These are phyloP conservation scores for Capronia coronata DNA, from an alignment of 2,329 filamentous ascomycete genomes.

Conservation along the genomic window DNA sequence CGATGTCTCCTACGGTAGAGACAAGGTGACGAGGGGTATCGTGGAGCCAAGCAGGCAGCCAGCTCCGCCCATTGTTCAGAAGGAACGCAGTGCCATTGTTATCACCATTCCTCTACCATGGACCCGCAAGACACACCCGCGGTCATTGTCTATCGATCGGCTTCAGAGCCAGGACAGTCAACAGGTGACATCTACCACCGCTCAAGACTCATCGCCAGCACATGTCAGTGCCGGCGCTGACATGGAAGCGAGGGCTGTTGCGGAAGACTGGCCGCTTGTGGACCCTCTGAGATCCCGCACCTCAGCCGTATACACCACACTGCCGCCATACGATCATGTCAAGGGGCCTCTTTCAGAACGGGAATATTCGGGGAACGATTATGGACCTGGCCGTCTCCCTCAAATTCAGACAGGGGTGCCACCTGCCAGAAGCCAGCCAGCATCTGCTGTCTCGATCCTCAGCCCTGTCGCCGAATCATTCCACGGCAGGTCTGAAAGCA, in stretches of 20 bases:
- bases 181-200: conserved; percentile 3
- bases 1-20: conserved; percentile 9
- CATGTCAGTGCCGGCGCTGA: conserved; percentile 1
- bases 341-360: no score
- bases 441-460: conserved; percentile 19
- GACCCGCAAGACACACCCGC: conserved; percentile 19
- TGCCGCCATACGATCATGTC: no score
- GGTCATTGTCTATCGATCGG: conserved; percentile 12
- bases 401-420: conserved; percentile 65
- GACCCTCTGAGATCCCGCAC: conserved; percentile 9
- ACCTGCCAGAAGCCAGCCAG: conserved; percentile 36
- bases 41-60: conserved; percentile 4
- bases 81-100: conserved; percentile 19
- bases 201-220: conserved; percentile 4
- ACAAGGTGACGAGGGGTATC: conserved; percentile 2
- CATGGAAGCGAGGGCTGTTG: conserved; percentile 19
- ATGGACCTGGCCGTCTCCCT: conserved; percentile 85
- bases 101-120: conserved; percentile 25
- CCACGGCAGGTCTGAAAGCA: conserved; percentile 17
- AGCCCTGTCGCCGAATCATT: conserved; percentile 22
- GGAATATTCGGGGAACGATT: conserved; percentile 63
- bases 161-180: background rate
- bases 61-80: conserved; percentile 13
- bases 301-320: conserved; percentile 48
- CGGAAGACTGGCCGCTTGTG: conserved; percentile 5